Evolutionary conservation across 1,284 basidiomycete species (phyloP), one percentile per base, ranked within the genome.

Genomic region (Tylopilus sp.): DNA sequence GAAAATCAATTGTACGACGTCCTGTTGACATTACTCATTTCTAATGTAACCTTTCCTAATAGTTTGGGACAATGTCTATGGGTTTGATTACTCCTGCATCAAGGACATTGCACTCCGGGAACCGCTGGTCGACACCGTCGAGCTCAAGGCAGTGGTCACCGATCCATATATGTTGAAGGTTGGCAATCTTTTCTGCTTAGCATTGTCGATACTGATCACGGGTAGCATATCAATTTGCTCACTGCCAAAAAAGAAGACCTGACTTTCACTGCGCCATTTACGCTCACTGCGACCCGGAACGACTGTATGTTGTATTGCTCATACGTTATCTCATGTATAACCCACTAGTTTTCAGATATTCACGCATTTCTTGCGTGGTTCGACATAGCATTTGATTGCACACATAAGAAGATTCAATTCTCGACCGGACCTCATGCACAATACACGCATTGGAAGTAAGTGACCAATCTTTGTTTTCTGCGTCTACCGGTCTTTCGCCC

Each of bases 331-430:
- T 35, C 15, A 11, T 9, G 34, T 43, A 25, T 54, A 48, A 43
- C 18, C 15, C 10, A n/a, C 21, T 44, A 36, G 21, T 38, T 51
- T 39, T 58, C 37, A 96, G 93, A 93, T 67, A 79, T 96, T 16
- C 97, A 99, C 66, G 97, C 97, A n/a, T 97, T 98, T 84, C 84
- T 99, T 46, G 95, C 94, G 33, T 99, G 97, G 97, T 99, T 99
- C 72, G 97, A 99, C 70, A 90, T 97, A 63, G 80, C 84, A 41
- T 99, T 99, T 73, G 87, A 92, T 51, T 94, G 91, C 66, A 95
- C 93, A 55, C 97, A 99, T 77, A 98, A 95, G 72, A 92, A 92
- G 59, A 86, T 97, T 56, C 85, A 86, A 63, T 97, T 97, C 73
- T 93, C 90, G 44, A 97, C 94, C 16, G 95, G 94, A 19, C 95